These are phyloP conservation scores for Agastache rugosa DNA, from an alignment of 257 asterid genomes.

Conservation along the genomic window DNA sequence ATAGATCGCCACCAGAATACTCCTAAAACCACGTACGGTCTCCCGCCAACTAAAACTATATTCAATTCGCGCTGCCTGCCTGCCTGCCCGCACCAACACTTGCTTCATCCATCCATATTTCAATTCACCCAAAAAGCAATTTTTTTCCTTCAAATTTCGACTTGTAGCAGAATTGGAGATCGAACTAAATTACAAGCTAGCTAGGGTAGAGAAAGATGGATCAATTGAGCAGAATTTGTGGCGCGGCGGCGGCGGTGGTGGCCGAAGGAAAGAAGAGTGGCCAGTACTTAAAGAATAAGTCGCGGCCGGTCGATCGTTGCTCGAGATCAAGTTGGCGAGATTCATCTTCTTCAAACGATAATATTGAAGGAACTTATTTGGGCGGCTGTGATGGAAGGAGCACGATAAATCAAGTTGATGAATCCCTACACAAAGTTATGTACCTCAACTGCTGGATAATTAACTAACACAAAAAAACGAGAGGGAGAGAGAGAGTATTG, in stretches of 20 bases:
- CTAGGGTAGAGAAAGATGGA: constrained; percentile 25
- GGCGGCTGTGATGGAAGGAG: constrained; percentile 20
- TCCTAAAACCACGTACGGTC: constrained; percentile 39
- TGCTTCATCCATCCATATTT: no score
- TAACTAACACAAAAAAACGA: neutral
- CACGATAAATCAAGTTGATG: constrained; percentile 34
- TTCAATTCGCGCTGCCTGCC: neutral
- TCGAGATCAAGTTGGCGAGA: constrained; percentile 2
- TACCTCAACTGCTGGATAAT: constrained; percentile 45
- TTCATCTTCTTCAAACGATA: neutral
- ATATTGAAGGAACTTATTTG: neutral
- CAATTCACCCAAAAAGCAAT: no score
- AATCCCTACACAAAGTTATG: constrained; percentile 41
- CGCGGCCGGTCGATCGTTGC: neutral
- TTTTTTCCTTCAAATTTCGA: no score
- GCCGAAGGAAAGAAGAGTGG: constrained; percentile 21
- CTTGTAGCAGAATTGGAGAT: no score
- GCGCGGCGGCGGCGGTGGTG: constrained; percentile 34
- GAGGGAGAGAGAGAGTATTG: neutral
- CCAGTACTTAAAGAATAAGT: constrained; percentile 14
- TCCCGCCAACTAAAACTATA: constrained; percentile 36
- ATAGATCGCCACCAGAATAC: constrained; percentile 39
- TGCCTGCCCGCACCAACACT: no score
- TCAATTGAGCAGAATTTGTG: constrained; percentile 38
- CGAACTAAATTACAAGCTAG: no score